Evolutionary conservation across 352 stramenopile species (phyloP), one percentile per base, ranked within the genome.

Genomic region (Pythium aristosporum): DNA sequence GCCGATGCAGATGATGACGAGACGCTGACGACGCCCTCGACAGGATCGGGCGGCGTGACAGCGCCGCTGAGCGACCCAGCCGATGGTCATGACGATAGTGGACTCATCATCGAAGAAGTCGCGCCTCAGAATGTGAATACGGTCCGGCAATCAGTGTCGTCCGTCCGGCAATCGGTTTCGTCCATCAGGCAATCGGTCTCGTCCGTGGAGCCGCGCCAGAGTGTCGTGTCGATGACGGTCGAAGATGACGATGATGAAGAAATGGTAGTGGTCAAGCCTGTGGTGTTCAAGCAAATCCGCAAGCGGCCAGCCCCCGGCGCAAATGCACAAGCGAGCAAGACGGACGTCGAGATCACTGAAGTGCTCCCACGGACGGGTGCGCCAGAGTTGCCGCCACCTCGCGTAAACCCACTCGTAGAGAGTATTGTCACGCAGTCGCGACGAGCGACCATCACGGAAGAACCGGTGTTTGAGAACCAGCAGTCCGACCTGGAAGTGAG

Each of bases 31-130:
- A 80, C 65, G 25, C 68, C 64, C 13, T 78, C 68, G 25, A 69
- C 50, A 15, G 55, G 60, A 16, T 61, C 50, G 2, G 53, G 57
- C 18, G 36, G 43, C 2, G 56, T 34, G 2, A 18, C 60, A 3
- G 43, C 25, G 16, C 48, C 48, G 13, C 44, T 12, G 36, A 2
- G 41, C 56, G 4, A 56, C 41, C 2, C 30, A 43, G 3, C n/a
- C 39, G 23, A 42, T 9, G 50, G 58, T 30, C 44, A 54, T 13
- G 50, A 61, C 20, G 59, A 60, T 5, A 25, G 16, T 11, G 57
- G 41, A 18, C 51, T 67, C 5, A 61, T 67, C 51, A 73, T 88
- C 28, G 76, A 88, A 56, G 77, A 91, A 55, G 63, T 88, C 30
- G 60, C 72, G 44, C 75, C 79, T 5, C 69, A 76, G 36, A 75